phyloP scores from a whole-genome alignment of 2,329 filamentous ascomycete species.

The Dactylellina parvicollis region DNA sequence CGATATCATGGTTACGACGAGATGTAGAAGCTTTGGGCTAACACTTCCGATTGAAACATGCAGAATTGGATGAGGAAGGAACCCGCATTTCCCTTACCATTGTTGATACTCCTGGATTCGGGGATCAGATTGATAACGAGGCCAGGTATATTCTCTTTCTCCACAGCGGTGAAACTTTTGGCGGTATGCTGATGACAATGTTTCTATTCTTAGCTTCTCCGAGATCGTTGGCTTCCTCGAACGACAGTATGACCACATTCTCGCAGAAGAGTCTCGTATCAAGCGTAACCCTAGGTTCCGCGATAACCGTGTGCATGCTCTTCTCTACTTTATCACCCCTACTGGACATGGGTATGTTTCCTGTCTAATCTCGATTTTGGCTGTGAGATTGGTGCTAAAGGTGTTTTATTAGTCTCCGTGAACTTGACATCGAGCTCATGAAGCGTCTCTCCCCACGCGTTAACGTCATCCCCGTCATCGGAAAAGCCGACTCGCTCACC shows the following conservation, averaged over 20 bases:
- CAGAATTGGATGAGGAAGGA: constrained; percentile 96
- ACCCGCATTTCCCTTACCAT: constrained; percentile 98
- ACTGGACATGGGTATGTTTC: constrained; percentile 82
- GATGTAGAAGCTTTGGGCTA: constrained; percentile 34
- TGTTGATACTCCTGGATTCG: constrained; percentile 97
- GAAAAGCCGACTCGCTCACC: constrained; percentile 96
- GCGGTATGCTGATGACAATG: background rate
- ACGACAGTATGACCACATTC: constrained; percentile 98
- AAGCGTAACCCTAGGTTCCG: constrained; percentile 99
- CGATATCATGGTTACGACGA: background rate
- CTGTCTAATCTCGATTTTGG: constrained; percentile 1
- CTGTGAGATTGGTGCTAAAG: background rate
- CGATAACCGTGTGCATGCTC: constrained; percentile 97
- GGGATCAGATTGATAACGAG: constrained; percentile 99
- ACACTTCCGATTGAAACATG: constrained; percentile 43
- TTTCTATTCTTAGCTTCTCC: constrained; percentile 74
- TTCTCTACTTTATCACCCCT: constrained; percentile 99
- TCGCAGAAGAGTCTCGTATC: constrained; percentile 98
- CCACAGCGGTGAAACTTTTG: constrained; percentile 33
- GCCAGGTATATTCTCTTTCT: constrained; percentile 74
- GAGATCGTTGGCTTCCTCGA: constrained; percentile 99
- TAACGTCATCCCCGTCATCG: constrained; percentile 98
- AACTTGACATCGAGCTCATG: constrained; percentile 99
- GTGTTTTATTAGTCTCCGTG: constrained; percentile 77
- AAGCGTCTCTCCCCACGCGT: constrained; percentile 97